Base-by-base conservation (phyloP, 192 early-diverging fungal species). In the Phlyctochytrium planicorne region DNA sequence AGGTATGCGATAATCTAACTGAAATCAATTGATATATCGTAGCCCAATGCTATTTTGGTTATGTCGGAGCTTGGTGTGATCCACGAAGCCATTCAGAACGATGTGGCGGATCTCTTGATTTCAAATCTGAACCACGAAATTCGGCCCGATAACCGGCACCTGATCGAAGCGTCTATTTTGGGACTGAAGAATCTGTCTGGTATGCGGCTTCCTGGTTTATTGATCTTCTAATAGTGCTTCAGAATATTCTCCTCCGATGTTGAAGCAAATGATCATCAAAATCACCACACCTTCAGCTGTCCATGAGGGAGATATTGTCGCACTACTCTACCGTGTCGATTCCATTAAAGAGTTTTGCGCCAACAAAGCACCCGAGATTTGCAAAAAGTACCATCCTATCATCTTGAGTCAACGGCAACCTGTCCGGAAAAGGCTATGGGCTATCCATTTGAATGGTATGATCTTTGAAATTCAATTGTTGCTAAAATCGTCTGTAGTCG, bases 301-400 rank as follows among this genome's bases (percentile, higher is more conserved):
- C 17, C 77, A 71, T 62, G 83, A 85, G 59, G 83, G 83, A 25
- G 83, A 85, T 27, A 53, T 85, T 16, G 70, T 85, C 37, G 82
- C 82, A 10, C 65, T 85, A n/a, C 71, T 81, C 47, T 85, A 81
- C 62, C 30, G 80, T 23, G 62, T 67, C 27, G 83, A 83, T 50
- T 30, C 77, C 3, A 74, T 85, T 23, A 60, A 72, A 32, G 76
- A 84, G 16, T 67, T 83, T 52, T 68, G 62, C 55, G 67, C 77
- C 24, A 71, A 75, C 56, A 82, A 83, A 61, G 78, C 81, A 1
- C 70, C 70, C 2, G 81, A 80, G 35, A 59, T 84, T 30, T 56
- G 80, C 2, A 66, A 60, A 1, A 80, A 77, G 47, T 77, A 76
- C 52, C 52, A 71, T 24, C 78, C 78, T 1, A 66, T 83, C 17